Evolutionary conservation across 2,329 filamentous ascomycete species (phyloP).

Genomic region (Colletotrichum musicola): DNA sequence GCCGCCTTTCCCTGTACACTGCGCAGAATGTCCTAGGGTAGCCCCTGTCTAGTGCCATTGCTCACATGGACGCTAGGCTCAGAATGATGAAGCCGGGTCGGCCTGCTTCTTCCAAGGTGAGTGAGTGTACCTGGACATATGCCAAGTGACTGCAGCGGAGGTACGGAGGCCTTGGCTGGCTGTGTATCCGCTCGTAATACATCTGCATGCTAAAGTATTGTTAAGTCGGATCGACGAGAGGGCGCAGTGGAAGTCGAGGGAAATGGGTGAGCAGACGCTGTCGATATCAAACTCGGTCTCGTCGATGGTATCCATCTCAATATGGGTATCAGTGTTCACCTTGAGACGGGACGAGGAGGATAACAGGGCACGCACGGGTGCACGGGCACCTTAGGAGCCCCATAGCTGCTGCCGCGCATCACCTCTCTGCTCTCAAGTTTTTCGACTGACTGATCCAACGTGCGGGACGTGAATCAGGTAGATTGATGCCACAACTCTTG

Average conservation of each 20-base stretch:
- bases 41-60: conserved; percentile 44
- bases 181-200: conserved; percentile 24
- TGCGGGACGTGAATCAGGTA: conserved; percentile 17
- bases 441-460: neutral
- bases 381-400: conserved; percentile 22
- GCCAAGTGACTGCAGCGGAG: conserved; percentile 25
- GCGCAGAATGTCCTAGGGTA: conserved; percentile 40
- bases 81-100: conserved; percentile 25
- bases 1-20: conserved; percentile 26
- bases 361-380: conserved; percentile 24
- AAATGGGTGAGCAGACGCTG: conserved; percentile 16
- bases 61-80: conserved; percentile 40
- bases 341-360: conserved; percentile 26
- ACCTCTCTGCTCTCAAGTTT: neutral
- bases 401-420: neutral
- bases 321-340: conserved; percentile 5
- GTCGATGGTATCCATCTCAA: conserved; percentile 25
- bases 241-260: neutral
- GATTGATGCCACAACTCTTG: conserved; percentile 3
- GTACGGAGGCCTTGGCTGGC: conserved; percentile 21
- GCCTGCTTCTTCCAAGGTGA: conserved; percentile 30
- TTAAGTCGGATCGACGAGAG: neutral
- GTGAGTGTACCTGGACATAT: conserved; percentile 31
- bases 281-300: conserved; percentile 23
- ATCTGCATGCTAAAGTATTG: neutral